phyloP scores from a whole-genome alignment of 2,329 filamentous ascomycete species.

The Fonsecaea multimorphosa region DNA sequence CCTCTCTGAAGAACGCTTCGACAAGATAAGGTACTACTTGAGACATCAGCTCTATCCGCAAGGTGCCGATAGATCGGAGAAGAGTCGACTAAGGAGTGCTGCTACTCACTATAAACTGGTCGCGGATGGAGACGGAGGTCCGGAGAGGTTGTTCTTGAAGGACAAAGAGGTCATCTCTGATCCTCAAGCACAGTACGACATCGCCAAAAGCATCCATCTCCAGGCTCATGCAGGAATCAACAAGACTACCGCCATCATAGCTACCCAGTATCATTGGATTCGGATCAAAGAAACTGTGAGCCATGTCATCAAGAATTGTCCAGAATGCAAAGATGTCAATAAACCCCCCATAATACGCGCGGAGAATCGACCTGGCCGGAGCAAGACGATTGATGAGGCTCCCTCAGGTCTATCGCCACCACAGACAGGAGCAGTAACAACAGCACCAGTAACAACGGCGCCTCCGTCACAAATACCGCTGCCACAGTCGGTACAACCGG shows the following conservation, averaged over 20 bases:
- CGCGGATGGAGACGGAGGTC: conserved; percentile 54
- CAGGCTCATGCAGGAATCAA: conserved; percentile 90
- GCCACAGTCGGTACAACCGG: neutral
- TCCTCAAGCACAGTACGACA: conserved; percentile 86
- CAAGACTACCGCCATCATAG: conserved; percentile 93
- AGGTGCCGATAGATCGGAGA: conserved; percentile 92
- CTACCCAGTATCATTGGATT: conserved; percentile 95
- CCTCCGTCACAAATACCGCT: conserved; percentile 3
- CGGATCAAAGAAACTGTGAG: conserved; percentile 97
- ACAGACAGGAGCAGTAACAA: conserved; percentile 15
- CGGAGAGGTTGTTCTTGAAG: conserved; percentile 89
- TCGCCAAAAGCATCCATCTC: conserved; percentile 78
- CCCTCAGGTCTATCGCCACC: conserved; percentile 21
- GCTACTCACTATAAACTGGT: conserved; percentile 92
- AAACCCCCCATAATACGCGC: conserved; percentile 58
- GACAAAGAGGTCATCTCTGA: conserved; percentile 97
- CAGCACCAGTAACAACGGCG: neutral
- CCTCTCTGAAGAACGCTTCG: conserved; percentile 93
- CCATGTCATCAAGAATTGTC: conserved; percentile 89
- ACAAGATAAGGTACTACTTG: conserved; percentile 97
- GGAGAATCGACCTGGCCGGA: conserved; percentile 39
- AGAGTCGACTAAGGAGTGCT: conserved; percentile 89
- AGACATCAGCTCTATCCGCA: conserved; percentile 92
- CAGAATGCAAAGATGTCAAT: conserved; percentile 81
- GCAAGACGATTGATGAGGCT: conserved; percentile 37